Base-by-base conservation (phyloP, 352 stramenopile genomes). In the Globisporangium ultimum region DNA sequence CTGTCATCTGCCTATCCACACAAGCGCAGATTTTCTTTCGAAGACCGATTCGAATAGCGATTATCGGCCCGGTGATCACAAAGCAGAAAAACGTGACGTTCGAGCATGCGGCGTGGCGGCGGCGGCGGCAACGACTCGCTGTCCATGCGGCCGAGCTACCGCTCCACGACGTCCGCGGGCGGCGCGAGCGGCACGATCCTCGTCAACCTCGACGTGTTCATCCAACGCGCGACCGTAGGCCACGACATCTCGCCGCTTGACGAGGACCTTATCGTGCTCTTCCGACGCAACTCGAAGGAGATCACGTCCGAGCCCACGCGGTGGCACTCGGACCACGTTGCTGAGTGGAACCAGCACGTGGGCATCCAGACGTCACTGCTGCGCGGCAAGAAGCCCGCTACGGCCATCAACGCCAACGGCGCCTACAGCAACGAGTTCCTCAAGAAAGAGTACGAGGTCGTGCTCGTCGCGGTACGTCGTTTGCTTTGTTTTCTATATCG, bases 391-490 rank as follows among this genome's bases (percentile, higher is more conserved):
- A 70, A 68, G 34, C 18, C 66, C n/a, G 53, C 48, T 1, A 45
- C 53, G 52, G 34, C 47, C 40, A 58, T 58, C 34, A 52, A 52
- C 32, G 18, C 55, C n/a, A 49, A 48, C n/a, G 42, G 58, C 18
- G 28, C 61, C 14, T 61, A 53, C 32, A 20, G 51, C 5, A 61
- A 40, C 53, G 73, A 88, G 28, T 89, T 83, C 55, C 66, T 86
- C n/a, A 76, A 76, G 61, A 92, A 92, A 43, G 82, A 92, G 42
- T 92, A 92, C 72, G 82, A 92, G 54, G 72, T 92, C 61, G 78
- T 92, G 61, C 76, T 92, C 47, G 82, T 92, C 0, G 82, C 82
- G 63, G 76, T 86, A 61, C 47, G 75, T 77, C 38, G 12, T 48
- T 38, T n/a, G n/a, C n/a, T n/a, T n/a, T n/a, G n/a, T n/a, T n/a